These are phyloP conservation scores for Dictyostelium firmibasis DNA, from an alignment of 78 protist species.

Conservation along the genomic window DNA sequence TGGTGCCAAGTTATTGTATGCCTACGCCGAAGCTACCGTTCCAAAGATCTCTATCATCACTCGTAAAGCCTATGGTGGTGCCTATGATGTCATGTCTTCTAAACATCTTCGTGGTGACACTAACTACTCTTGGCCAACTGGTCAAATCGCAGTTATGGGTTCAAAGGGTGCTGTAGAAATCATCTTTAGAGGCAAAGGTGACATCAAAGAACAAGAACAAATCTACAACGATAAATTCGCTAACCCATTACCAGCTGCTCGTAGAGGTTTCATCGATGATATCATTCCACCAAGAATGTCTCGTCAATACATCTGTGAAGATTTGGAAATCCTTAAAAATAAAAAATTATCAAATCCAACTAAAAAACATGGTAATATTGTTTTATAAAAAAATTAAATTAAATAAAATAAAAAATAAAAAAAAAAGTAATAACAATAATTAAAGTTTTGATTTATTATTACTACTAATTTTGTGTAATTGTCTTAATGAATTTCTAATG, in stretches of 20 bases:
- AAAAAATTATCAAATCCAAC: slow-evolving; percentile 90
- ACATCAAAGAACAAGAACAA: slow-evolving; percentile 69
- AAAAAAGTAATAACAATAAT: neutral
- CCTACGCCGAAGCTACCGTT: slow-evolving; percentile 99
- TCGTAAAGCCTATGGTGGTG: slow-evolving; percentile 99
- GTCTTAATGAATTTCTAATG: slow-evolving; percentile 31
- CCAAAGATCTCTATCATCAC: slow-evolving; percentile 98
- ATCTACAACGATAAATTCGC: slow-evolving; percentile 92
- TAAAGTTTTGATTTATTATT: neutral
- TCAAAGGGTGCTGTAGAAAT: slow-evolving; percentile 98
- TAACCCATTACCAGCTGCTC: slow-evolving; percentile 97
- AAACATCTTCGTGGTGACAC: slow-evolving; percentile 98
- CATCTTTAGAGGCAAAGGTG: slow-evolving; percentile 91
- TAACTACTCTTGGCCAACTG: slow-evolving; percentile 99
- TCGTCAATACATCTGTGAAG: slow-evolving; percentile 88
- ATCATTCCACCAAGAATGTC: slow-evolving; percentile 92
- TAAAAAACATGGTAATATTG: slow-evolving; percentile 97
- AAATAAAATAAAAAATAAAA: neutral
- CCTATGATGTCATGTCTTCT: slow-evolving; percentile 98
- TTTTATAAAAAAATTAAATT: slow-evolving; percentile 16
- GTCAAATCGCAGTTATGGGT: slow-evolving; percentile 99
- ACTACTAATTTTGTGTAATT: neutral
- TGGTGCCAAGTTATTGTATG: slow-evolving; percentile 99
- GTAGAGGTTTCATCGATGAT: slow-evolving; percentile 97
- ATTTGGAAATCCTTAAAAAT: slow-evolving; percentile 88